Evolutionary conservation across 1,139 yeast genomes (phyloP), one percentile per base, ranked within the genome.

Genomic region (Starmera stellimalicola): DNA sequence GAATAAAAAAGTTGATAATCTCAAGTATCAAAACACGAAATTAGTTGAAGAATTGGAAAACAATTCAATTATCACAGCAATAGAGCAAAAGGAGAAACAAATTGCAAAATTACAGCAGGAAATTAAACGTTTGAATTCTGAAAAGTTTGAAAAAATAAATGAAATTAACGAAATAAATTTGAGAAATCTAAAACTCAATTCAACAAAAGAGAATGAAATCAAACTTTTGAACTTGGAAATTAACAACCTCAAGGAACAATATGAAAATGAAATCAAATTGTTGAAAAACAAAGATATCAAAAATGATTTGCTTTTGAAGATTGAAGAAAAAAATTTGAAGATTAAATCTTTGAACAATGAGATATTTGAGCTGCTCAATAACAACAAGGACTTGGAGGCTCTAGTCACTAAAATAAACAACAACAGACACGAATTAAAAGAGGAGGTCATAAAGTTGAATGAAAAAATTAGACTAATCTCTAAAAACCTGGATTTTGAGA

Each of bases 171-270:
- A 58, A 19, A 62, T 59, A 33, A 60, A 57, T 39, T 44, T 56
- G 12, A 62, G 57, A 19, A 40, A 62, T 12, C 32, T 60, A 32
- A 60, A 47, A 38, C 41, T 56, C 4, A 62, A 57, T 33, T 45
- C 60, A 2, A 50, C 51, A 5, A 57, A 55, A 37, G 68, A 65
- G 30, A 50, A 56, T n/a, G 55, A 55, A 34, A 45, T 65, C 18
- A 59, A 60, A 33, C 44, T 60, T 18, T 42, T 63, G 23, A 58
- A 62, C 37, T 44, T 55, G 17, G 72, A 67, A 27, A 45, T 57
- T 19, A 65, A 62, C 18, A 53, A 56, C 15, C 25, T 60, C 29
- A 55, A 55, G 31, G 56, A 55, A 16, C 41, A 40, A 16, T 43
- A 47, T 31, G 60, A 58, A 17, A 48, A 50, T 31, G 62, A 63